Conservation (phyloP, 1,284 basidiomycete species). For the Sporisorium scitamineum region DNA sequence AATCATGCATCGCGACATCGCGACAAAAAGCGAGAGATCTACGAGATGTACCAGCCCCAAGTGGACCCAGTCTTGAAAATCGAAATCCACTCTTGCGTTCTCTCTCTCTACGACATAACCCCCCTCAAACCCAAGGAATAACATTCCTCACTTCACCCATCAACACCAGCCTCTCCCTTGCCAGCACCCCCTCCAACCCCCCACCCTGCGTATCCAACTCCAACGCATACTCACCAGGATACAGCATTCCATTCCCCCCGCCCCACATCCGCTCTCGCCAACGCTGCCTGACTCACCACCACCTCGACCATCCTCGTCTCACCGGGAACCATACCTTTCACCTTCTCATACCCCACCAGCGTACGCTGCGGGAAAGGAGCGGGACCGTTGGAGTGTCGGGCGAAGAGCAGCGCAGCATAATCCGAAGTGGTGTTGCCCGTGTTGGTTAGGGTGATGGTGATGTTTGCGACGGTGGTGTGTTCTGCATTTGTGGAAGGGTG, state of each 20-base stretch:
- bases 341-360: conserved; percentile 19
- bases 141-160: conserved; percentile 5
- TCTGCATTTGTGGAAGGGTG: conserved; percentile 10
- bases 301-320: conserved; percentile 7
- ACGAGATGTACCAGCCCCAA: no score
- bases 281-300: conserved; percentile 18
- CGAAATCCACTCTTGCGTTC: not conserved
- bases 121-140: conserved; percentile 19
- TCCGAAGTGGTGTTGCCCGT: conserved; percentile 14
- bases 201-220: conserved; percentile 12
- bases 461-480: conserved; percentile 2
- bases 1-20: no score
- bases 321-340: conserved; percentile 6
- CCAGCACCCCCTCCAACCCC: not conserved
- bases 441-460: not conserved
- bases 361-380: conserved; percentile 17
- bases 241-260: conserved; percentile 19
- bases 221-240: conserved; percentile 23
- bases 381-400: conserved; percentile 12
- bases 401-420: conserved; percentile 29
- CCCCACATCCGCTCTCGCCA: conserved; percentile 20
- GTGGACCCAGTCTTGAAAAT: not conserved
- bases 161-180: conserved; percentile 3
- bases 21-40: no score
- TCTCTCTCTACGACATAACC: conserved; percentile 4